A percentile compares a stretch with the other conserved stretches of the same genome.
phyloP scores from a whole-genome alignment of 352 stramenopile species.

The Halophytophthora polymorphica region DNA sequence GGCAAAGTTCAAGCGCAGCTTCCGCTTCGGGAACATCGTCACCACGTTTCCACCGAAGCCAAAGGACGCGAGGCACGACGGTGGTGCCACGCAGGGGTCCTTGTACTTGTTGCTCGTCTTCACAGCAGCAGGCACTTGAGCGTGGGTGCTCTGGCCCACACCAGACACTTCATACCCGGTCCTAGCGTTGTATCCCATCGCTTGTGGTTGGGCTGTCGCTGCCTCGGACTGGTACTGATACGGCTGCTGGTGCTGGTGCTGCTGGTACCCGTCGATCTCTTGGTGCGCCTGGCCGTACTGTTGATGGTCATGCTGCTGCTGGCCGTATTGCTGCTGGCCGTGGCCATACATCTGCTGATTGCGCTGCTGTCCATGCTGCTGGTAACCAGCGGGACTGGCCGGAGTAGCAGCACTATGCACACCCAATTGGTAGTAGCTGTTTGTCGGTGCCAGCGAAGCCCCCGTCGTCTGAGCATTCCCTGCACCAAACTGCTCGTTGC shows the following conservation, averaged over 20 bases:
- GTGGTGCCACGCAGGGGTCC: conserved; percentile 69
- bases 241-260: conserved; percentile 10
- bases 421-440: conserved; percentile 13
- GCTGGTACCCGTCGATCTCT: conserved; percentile 5
- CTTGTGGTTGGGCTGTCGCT: conserved; percentile 10
- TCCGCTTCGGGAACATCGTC: conserved; percentile 87
- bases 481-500: conserved; percentile 6
- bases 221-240: conserved; percentile 7
- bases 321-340: conserved; percentile 5
- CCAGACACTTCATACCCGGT: conserved; percentile 6
- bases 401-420: conserved; percentile 5
- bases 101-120: conserved; percentile 78
- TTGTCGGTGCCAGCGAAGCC: conserved; percentile 3
- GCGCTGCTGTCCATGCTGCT: conserved; percentile 10
- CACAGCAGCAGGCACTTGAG: conserved; percentile 18
- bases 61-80: conserved; percentile 76
- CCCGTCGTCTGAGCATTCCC: conserved; percentile 5
- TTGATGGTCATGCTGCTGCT: conserved; percentile 4
- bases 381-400: conserved; percentile 9
- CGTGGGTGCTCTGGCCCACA: conserved; percentile 2
- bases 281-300: conserved; percentile 12
- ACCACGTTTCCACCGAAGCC: conserved; percentile 88
- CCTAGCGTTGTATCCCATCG: conserved; percentile 9
- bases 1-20: conserved; percentile 71
- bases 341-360: conserved; percentile 8